Base-by-base conservation (phyloP, 352 stramenopile genomes). In the Phytophthora uliginosa region DNA sequence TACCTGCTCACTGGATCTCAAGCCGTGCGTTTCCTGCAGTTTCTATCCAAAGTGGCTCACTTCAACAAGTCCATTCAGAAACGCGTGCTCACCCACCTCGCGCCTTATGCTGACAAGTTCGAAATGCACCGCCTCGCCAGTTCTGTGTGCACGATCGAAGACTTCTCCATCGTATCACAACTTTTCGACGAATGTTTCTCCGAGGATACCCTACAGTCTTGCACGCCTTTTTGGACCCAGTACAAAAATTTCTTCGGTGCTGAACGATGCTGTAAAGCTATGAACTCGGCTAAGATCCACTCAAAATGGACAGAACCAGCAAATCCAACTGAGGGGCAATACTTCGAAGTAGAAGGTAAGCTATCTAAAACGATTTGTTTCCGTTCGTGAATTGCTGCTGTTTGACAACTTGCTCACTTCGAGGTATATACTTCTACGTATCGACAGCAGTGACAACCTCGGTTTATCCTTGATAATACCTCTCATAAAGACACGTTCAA, bases 21-120 rank as follows among this genome's bases (percentile, higher is more conserved):
- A 50, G 75, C 83, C 12, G 71, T 93, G 40, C 69, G 73, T 1
- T 91, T 94, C 36, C 69, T 95, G 6, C 84, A 94, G 67, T 95
- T 94, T 51, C 55, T 93, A 15, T 73, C 81, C 42, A 90, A 93
- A 74, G 81, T 83, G 31, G 76, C 81, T 18, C 86, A 90, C 45
- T 90, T 92, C 57, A 92, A 86, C 62, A 78, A 77, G 56, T 56
- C 78, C 7, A 73, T 90, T 6, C 86, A 91, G 68, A 77, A 69
- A 17, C 78, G 71, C 15, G 75, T 91, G 15, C 77, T 89, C 2
- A 45, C 62, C 13, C 82, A 86, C 4, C 50, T 95, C 22, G 69
- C 65, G 17, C 79, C 82, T 1, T 81, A 90, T 59, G 81, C 83
- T 1, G 61, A 73, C 10, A 67, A 77, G 38, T 73, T 73, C 20